Percentiles rank a stretch among this genome's conserved stretches.
These are phyloP conservation scores for Silene uniflora DNA, from an alignment of 148 eudicot species.

Conservation along the genomic window DNA sequence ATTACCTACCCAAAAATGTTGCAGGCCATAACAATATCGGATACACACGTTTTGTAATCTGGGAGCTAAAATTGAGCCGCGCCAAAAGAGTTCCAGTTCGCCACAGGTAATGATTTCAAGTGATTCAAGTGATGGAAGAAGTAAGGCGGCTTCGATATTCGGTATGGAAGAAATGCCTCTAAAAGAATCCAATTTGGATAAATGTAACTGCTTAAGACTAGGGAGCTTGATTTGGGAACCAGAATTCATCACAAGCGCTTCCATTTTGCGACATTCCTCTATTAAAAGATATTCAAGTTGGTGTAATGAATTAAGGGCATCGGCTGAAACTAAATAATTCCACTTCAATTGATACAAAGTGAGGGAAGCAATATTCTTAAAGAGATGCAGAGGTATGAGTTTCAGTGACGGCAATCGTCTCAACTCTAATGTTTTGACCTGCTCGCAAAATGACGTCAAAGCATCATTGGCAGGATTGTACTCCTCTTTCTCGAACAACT, in stretches of 20 bases:
- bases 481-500: neutral
- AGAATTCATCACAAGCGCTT: no score
- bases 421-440: neutral
- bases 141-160: neutral
- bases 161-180: neutral
- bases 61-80: neutral
- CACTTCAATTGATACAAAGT: neutral
- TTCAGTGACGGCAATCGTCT: neutral
- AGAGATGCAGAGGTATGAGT: neutral
- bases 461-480: neutral
- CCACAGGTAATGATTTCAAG: neutral
- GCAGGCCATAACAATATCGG: neutral
- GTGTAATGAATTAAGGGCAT: neutral
- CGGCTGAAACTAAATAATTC: neutral
- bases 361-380: neutral
- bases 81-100: neutral
- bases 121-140: neutral
- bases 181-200: no score
- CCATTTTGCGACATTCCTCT: no score
- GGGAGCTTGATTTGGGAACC: no score
- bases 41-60: neutral
- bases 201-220: no score
- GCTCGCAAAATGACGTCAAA: neutral
- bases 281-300: no score
- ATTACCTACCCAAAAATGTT: neutral